Base-by-base conservation (phyloP, 2,329 filamentous ascomycete genomes). In the Aspergillus neotritici region DNA sequence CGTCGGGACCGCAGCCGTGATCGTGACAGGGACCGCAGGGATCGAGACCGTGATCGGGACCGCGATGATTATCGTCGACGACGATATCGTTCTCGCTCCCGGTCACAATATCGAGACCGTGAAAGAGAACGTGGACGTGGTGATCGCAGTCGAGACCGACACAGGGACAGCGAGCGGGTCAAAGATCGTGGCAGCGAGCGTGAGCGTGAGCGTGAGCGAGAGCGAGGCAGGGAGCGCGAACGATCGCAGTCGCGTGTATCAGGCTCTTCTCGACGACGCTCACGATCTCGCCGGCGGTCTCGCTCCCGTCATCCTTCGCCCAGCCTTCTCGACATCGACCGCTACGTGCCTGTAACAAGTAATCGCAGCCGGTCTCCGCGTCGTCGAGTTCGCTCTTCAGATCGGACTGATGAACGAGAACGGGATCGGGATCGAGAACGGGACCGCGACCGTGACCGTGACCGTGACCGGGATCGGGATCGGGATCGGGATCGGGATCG, bases 71-170 rank as follows among this genome's bases (percentile, higher is more conserved):
- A 54, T 39, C 45, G 48, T 21, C 51, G 55, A 14, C 55, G 56
- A 28, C 54, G 48, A 31, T 48, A 49, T 36, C 50, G 49, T 8
- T 57, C 50, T 10, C 51, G 49, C 30, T 55, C 55, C 32, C 48
- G 47, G n/a, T 54, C 46, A 11, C 49, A 46, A 13, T 12, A 21
- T 32, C 38, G 45, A 37, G 30, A 14, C 16, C 39, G 35, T 28
- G 43, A 42, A 4, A 25, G 21, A 9, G 21, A 25, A 25, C 21
- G 21, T 25, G 7, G 5, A 8, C 21, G 21, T 25, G 34, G 31
- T 9, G 45, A 37, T 31, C 45, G 44, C 3, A 48, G 40, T n/a
- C 48, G 48, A 16, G 48, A 51, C 6, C 45, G 48, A 13, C 41
- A 40, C 12, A 29, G 43, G 34, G 42, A 49, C 13, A 32, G 44